Evolutionary conservation across 768 basidiomycete species (phyloP), one percentile per base, ranked within the genome.

Genomic region (Mycena capillaripes): DNA sequence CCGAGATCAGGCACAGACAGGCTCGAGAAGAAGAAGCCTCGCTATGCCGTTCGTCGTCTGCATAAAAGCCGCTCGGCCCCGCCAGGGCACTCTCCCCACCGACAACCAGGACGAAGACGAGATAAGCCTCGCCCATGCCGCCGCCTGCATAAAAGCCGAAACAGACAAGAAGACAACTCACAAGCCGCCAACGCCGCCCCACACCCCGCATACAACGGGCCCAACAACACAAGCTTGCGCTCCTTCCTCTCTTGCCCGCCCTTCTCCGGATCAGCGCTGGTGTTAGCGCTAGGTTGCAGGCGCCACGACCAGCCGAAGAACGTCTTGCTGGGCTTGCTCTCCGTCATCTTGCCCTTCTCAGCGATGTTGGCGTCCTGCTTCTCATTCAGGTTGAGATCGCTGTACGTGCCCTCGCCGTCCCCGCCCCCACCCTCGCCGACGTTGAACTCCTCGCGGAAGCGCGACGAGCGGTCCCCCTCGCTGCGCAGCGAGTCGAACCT

Each of bases 151-250:
- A 2, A 27, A 29, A 56, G 5, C 44, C 25, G n/a, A 60, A 34
- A 38, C 21, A 34, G 59, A 48, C 29, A 40, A 50, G 50, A 62
- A 67, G 40, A 32, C 71, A 55, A 84, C 87, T 66, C 77, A 93
- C 93, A 92, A 12, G 86, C 81, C 4, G 92, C 83, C 69, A 95
- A 77, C 2, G 87, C 93, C 34, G 88, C 88, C 21, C 92, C 93
- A 12, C 89, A 81, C 0, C 93, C 93, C 32, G 90, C 89, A 79
- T 94, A 94, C 14, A 93, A 77, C 7, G 93, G 93, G 0, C 93
- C 93, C 62, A 93, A 85, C 66, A 94, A 67, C 40, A 89, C 81
- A 14, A 87, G 79, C 76, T 89, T 88, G 50, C 88, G 76, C 71
- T 84, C 82, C 70, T 80, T 83, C 66, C 10, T 10, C 52, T 76